Percentiles rank a stretch among this genome's conserved stretches.
phyloP scores from a whole-genome alignment of 345 rosid genomes.

The Eucalyptus cloeziana region DNA sequence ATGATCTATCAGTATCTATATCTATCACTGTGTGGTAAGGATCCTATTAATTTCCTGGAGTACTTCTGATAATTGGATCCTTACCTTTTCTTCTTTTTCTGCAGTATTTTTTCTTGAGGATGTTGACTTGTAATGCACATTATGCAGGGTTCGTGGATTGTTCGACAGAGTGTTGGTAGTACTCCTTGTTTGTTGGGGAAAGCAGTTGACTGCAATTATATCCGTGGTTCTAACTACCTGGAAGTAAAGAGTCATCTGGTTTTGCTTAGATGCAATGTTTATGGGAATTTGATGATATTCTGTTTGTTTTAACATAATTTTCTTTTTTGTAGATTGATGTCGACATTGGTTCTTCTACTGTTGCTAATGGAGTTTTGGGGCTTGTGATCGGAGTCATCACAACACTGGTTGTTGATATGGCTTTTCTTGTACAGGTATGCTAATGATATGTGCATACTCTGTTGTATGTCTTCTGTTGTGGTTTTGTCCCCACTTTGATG shows the following conservation, averaged over 20 bases:
- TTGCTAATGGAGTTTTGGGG: conserved; percentile 97
- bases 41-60: background rate
- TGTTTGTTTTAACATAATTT: background rate
- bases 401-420: conserved; percentile 94
- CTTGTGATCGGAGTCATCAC: conserved; percentile 93
- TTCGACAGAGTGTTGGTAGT: conserved; percentile 98
- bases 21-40: background rate
- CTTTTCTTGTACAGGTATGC: conserved; percentile 90
- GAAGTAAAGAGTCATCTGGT: conserved; percentile 36
- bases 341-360: conserved; percentile 96
- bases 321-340: conserved; percentile 56
- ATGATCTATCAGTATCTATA: background rate
- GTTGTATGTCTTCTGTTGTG: background rate
- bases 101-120: background rate
- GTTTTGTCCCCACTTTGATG: background rate
- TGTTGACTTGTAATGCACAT: background rate
- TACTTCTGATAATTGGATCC: background rate
- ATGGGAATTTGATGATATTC: background rate
- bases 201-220: conserved; percentile 93
- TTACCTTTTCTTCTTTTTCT: background rate
- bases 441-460: background rate
- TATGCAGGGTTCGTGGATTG: conserved; percentile 97
- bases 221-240: conserved; percentile 71
- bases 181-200: conserved; percentile 95
- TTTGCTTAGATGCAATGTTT: background rate